Base-by-base conservation (phyloP, 768 basidiomycete genomes). In the Hemileccinum rubropunctum region DNA sequence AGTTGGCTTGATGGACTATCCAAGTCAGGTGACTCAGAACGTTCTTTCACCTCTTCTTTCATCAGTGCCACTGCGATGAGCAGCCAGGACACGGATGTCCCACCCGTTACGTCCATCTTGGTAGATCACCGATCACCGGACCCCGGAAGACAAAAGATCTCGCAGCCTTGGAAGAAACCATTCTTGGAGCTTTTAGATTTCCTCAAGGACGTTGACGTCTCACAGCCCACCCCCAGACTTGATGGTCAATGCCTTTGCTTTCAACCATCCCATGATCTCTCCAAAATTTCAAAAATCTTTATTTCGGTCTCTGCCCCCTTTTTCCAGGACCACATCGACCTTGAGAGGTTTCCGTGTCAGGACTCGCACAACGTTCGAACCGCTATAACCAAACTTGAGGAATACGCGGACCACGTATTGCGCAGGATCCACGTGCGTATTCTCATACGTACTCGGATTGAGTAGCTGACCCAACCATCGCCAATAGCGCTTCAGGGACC, bases 231-330 rank as follows among this genome's bases (percentile, higher is more conserved):
- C 12, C 32, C 32, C 35, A 42, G 26, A 34, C 5, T 23, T 1
- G 30, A 47, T 10, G 41, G 23, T 12, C 51, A 44, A 14, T 38
- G 35, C 6, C 48, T 53, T 32, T 60, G 55, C n/a, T 46, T 61
- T 42, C 59, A 58, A 9, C 59, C 46, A 1, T 48, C 51, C 20
- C 14, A 26, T 0, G 59, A 58, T 38, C 42, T 61, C 21, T 50
- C 50, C 21, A 23, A 42, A 21, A 45, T 59, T 3, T 53, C 51
- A 7, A 58, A 43, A 21, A 4, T 37, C 12, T 61, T 53, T 38
- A 13, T 59, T 26, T 61, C 51, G 4, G 32, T 58, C 12, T 34
- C 18, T 40, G 14, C 33, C 2, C n/a, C 41, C 8, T 11, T 10
- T 18, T 10, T 42, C 26, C 26, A 13, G 17, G 8, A 17, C 13